Percentiles rank a stretch among this genome's conserved stretches.
Conservation (phyloP, 2,329 filamentous ascomycete genomes). For the Cytospora schulzeri region DNA sequence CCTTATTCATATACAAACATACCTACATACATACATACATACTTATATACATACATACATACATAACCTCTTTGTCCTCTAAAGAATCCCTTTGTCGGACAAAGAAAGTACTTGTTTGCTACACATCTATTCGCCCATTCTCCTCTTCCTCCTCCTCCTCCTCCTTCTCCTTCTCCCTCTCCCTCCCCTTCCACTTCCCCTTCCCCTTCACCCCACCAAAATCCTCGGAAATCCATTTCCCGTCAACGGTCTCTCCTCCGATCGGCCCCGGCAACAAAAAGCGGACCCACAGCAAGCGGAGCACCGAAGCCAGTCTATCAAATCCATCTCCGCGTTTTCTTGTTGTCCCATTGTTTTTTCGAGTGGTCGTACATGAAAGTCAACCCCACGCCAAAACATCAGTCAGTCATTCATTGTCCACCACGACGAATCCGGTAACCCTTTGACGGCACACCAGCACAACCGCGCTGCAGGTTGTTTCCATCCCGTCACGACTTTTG, state of each 20-base stretch:
- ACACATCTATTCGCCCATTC: no score
- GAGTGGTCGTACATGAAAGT: not conserved
- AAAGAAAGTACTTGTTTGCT: no score
- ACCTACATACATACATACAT: no score
- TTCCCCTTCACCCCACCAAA: constrained; percentile 1
- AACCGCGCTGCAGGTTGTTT: not conserved
- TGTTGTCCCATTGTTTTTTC: no score
- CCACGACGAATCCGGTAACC: not conserved
- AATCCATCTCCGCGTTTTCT: not conserved
- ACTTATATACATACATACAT: no score
- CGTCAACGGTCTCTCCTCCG: constrained; percentile 5
- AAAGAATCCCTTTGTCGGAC: no score
- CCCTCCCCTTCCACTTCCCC: not conserved
- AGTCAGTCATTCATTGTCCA: not conserved
- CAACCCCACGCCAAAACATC: not conserved
- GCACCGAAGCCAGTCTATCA: not conserved
- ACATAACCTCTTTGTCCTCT: not conserved
- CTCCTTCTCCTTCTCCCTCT: not conserved
- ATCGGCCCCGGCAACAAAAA: constrained; percentile 18
- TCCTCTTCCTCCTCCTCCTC: not conserved
- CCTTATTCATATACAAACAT: not conserved
- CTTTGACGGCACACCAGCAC: not conserved
- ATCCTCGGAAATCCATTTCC: constrained; percentile 11
- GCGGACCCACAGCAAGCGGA: constrained; percentile 1
- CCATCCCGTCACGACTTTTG: not conserved